Percentiles rank a stretch among this genome's conserved stretches.
Evolutionary conservation across 352 stramenopile genomes (phyloP).

Genomic region (Globisporangium splendens): DNA sequence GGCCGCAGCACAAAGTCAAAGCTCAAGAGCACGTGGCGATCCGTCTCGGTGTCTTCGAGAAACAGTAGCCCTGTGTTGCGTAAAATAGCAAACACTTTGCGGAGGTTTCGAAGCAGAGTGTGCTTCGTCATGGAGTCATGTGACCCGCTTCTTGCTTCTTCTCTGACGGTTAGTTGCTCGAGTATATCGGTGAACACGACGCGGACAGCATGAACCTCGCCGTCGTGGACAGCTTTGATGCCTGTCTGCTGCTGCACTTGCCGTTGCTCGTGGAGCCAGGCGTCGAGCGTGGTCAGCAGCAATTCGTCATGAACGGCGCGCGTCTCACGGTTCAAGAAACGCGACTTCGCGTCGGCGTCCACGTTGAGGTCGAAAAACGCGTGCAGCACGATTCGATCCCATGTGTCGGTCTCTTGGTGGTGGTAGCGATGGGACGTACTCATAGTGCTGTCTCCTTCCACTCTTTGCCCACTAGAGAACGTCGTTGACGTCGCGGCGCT

Average conservation of each 20-base stretch:
- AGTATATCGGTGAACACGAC: conserved; percentile 15
- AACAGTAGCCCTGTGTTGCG: conserved; percentile 45
- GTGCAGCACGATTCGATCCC: conserved; percentile 34
- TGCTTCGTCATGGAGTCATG: neutral
- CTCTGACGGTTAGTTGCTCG: neutral
- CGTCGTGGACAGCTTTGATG: neutral
- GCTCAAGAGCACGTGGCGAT: conserved; percentile 56
- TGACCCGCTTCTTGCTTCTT: neutral
- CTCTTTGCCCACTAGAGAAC: neutral
- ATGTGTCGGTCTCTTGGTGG: conserved; percentile 11
- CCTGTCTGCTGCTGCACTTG: neutral
- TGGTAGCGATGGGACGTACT: neutral
- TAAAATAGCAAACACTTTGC: conserved; percentile 41
- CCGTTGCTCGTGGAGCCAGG: conserved; percentile 28
- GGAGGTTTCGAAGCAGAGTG: conserved; percentile 18
- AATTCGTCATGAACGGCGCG: conserved; percentile 22
- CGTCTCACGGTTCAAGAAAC: conserved; percentile 22
- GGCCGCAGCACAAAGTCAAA: conserved; percentile 43
- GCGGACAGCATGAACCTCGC: neutral
- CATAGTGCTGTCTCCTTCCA: neutral
- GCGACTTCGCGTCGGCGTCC: conserved; percentile 16
- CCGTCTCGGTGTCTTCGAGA: conserved; percentile 45
- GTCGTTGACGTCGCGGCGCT: neutral
- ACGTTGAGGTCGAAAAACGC: conserved; percentile 47
- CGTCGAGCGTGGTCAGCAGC: conserved; percentile 34